Base-by-base conservation (phyloP, 1,284 basidiomycete genomes). In the Dichomitus squalens region DNA sequence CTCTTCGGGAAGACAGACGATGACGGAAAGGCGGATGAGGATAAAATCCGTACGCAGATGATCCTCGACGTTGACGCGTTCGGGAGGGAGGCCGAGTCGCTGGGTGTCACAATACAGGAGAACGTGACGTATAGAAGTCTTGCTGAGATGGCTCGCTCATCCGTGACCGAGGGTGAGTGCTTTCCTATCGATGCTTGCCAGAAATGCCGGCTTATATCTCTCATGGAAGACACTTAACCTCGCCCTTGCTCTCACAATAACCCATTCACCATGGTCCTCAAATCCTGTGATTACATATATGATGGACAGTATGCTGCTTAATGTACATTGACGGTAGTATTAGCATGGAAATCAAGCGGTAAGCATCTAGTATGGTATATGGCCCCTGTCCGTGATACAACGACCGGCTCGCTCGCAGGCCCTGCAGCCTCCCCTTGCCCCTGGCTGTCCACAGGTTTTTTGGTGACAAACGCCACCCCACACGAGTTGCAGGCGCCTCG, bases 1-100 rank as follows among this genome's bases (percentile, higher is more conserved):
- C 75, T 95, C 25, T 96, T 31, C 79, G 78, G 75, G 11, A 72
- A 73, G 34, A 78, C 79, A 49, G 86, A 88, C 18, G 87, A 88
- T 33, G 90, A 92, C 53, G 82, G 80, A 2, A 80, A 80, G 38
- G 70, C 68, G n/a, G 93, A 93, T 59, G 90, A 93, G 67, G 91
- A 88, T 66, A 83, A 88, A 38, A 93, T 97, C 59, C 83, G 87
- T 41, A 75, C 76, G 43, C 95, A 98, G 75, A 95, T 97, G 88
- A 81, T 88, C 50, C 75, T 92, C 16, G 96, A 98, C 68, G 88
- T 95, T 0, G 83, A 90, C 50, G 88, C 88, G 14, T 88, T 97
- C 62, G 90, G 86, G 4, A 80, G 82, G 63, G 94, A 96, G 60
- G 93, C 88, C 1, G 73, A 80, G 56, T 74, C 78, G 9, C 71